These are phyloP conservation scores for Puccinia hordei DNA, from an alignment of 1,284 basidiomycete species.

Conservation along the genomic window DNA sequence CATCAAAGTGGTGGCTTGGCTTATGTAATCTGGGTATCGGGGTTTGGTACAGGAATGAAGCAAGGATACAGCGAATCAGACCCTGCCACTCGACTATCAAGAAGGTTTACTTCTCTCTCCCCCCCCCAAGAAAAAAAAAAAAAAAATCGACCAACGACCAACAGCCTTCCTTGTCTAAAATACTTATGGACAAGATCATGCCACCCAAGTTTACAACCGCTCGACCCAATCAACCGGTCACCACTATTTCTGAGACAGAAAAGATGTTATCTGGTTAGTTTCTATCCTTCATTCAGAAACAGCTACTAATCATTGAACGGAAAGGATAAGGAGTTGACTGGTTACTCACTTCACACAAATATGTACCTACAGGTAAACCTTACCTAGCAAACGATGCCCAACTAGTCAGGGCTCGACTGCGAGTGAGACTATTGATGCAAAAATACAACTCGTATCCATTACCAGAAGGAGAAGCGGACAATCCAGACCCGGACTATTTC, in stretches of 20 bases:
- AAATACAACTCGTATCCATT: conserved; percentile 31
- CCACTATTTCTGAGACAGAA: conserved; percentile 17
- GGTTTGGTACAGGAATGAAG: too few species aligned
- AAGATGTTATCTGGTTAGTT: conserved; percentile 38
- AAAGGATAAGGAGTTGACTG: not conserved
- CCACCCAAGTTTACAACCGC: not conserved
- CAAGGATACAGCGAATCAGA: too few species aligned
- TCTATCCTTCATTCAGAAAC: not conserved
- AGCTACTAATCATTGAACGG: not conserved
- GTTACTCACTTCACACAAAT: too few species aligned
- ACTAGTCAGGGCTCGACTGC: conserved; percentile 26
- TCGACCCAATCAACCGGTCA: conserved; percentile 39
- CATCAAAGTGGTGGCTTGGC: too few species aligned
- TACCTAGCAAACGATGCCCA: conserved; percentile 33
- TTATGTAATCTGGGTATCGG: too few species aligned
- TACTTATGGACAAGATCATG: not conserved
- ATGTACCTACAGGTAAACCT: conserved; percentile 14
- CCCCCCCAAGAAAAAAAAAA: not conserved
- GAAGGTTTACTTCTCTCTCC: too few species aligned
- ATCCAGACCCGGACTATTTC: conserved; percentile 37
- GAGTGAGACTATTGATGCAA: conserved; percentile 15
- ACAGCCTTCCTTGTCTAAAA: too few species aligned
- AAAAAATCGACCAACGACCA: too few species aligned
- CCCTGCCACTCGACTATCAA: too few species aligned
- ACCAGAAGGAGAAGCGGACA: conserved; percentile 29